These are phyloP conservation scores for Vachellia collinsii DNA, from an alignment of 306 rosid genomes.

Conservation along the genomic window DNA sequence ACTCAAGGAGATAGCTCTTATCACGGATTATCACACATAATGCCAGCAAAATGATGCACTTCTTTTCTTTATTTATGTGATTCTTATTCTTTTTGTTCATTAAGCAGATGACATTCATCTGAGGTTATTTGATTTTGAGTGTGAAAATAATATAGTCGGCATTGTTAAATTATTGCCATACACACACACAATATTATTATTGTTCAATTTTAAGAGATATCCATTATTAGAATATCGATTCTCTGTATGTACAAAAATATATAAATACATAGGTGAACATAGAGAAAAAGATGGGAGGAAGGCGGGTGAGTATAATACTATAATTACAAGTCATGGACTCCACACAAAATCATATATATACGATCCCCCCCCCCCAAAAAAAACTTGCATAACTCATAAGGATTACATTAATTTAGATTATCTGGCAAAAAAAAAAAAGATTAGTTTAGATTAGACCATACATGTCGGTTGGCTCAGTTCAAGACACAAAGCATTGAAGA, in stretches of 20 bases:
- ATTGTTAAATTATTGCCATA: not conserved
- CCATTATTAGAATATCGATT: not conserved
- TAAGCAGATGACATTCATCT: not conserved
- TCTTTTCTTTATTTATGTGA: not conserved
- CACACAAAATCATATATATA: too few relatives aligned
- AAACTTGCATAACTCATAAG: not conserved
- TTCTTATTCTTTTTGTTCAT: not conserved
- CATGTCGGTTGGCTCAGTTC: not conserved
- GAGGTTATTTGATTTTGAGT: not conserved
- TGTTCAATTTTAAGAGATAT: not conserved
- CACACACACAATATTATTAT: too few relatives aligned
- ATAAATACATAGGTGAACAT: too few relatives aligned
- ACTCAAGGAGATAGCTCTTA: conserved; percentile 41
- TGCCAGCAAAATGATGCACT: not conserved
- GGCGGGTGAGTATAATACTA: too few relatives aligned
- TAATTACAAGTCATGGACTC: too few relatives aligned
- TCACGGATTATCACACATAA: conserved; percentile 27
- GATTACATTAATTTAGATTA: not conserved
- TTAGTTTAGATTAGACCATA: not conserved
- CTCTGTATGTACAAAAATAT: not conserved
- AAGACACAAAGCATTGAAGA: not conserved
- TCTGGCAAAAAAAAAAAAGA: not conserved
- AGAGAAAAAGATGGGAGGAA: too few relatives aligned
- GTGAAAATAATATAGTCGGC: not conserved
- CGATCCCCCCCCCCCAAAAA: too few relatives aligned